Conservation (phyloP, 2,329 filamentous ascomycete species). For the Cadophora gregata region DNA sequence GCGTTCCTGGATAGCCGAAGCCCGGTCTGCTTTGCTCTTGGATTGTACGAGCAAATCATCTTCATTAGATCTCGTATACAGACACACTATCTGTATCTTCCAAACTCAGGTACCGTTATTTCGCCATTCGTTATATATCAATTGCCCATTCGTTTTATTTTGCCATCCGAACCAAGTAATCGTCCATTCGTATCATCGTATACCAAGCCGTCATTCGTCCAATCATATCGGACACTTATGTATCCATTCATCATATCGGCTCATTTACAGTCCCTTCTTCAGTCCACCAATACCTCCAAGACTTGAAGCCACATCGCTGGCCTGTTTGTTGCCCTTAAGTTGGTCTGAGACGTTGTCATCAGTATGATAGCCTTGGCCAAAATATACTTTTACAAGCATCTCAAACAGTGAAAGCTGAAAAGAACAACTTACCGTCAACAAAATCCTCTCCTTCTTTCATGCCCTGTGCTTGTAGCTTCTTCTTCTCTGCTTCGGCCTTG, state of each 20-base stretch:
- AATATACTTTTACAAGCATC: no score
- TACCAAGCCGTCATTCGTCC: conserved; percentile 4
- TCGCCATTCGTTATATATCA: background rate
- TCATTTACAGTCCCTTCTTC: conserved; percentile 28
- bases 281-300: conserved; percentile 36
- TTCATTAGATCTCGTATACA: background rate
- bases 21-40: background rate
- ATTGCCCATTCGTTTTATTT: background rate
- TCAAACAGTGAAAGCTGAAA: background rate
- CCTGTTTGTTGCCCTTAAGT: conserved; percentile 48
- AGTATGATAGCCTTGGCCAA: no score
- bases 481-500: conserved; percentile 49
- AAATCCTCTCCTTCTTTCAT: conserved; percentile 50
- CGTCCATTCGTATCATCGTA: conserved; percentile 12
- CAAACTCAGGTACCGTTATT: background rate
- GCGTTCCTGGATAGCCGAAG: background rate
- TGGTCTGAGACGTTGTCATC: conserved; percentile 38
- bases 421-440: conserved; percentile 11
- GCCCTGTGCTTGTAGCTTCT: conserved; percentile 48
- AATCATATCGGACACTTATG: background rate
- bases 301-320: conserved; percentile 41
- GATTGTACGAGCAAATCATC: background rate
- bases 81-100: background rate
- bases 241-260: background rate
- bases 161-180: background rate